phyloP scores from a whole-genome alignment of 2,329 filamentous ascomycete genomes.

The Aureobasidium namibiae region DNA sequence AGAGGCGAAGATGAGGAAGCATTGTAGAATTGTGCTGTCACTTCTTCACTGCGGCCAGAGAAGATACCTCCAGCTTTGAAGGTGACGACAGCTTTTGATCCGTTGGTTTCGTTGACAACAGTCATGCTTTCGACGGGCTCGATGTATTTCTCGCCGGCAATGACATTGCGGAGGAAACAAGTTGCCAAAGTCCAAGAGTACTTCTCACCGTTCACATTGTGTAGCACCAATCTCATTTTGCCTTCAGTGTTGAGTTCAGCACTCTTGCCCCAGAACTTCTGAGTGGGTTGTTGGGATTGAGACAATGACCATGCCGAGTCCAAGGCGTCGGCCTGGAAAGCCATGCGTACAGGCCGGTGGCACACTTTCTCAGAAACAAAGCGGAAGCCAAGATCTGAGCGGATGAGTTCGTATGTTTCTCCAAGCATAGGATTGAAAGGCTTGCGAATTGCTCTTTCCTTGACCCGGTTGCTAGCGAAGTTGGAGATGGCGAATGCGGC shows the following conservation, averaged over 20 bases:
- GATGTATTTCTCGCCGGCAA: conserved; percentile 96
- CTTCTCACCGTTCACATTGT: conserved; percentile 32
- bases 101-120: conserved; percentile 73
- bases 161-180: conserved; percentile 88
- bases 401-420: conserved; percentile 88
- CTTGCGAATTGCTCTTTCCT: conserved; percentile 87
- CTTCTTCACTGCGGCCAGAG: conserved; percentile 85
- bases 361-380: conserved; percentile 93
- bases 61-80: conserved; percentile 98
- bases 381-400: conserved; percentile 78
- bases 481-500: conserved; percentile 85
- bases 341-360: conserved; percentile 84
- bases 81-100: conserved; percentile 74
- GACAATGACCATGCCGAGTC: conserved; percentile 66
- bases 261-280: conserved; percentile 98
- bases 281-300: conserved; percentile 78
- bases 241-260: conserved; percentile 92
- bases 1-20: conserved; percentile 45
- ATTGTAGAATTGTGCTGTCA: conserved; percentile 66
- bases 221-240: conserved; percentile 67
- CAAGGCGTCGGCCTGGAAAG: conserved; percentile 73
- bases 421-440: conserved; percentile 96
- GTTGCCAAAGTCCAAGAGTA: conserved; percentile 87
- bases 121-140: conserved; percentile 90
- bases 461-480: conserved; percentile 72